A percentile compares a stretch with the other conserved stretches of the same genome.
phyloP scores from a whole-genome alignment of 768 basidiomycete species.

The Dioszegia aurantiaca region DNA sequence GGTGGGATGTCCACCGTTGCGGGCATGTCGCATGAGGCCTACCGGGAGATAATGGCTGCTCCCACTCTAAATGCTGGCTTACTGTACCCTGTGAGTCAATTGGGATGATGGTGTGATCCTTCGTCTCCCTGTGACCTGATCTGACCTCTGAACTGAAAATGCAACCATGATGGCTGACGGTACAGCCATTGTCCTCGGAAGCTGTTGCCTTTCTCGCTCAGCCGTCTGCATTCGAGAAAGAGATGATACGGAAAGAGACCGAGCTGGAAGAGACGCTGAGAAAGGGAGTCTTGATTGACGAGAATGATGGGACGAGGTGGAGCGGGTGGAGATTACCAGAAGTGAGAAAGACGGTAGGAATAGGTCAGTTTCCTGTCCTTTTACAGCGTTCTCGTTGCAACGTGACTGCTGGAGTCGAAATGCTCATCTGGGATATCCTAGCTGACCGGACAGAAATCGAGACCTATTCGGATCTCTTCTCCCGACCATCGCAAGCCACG shows the following conservation, averaged over 20 bases:
- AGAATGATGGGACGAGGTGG: conserved; percentile 7
- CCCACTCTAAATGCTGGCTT: conserved; percentile 26
- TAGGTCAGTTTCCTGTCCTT: conserved; percentile 28
- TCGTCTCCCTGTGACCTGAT: no score
- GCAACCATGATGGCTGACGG: conserved; percentile 1
- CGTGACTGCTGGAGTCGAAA: no score
- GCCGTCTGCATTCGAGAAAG: conserved; percentile 26
- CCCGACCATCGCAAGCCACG: conserved; percentile 12
- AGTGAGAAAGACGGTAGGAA: conserved; percentile 36
- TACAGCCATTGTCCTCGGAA: conserved; percentile 30
- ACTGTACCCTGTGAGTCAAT: conserved; percentile 40
- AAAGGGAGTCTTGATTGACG: conserved; percentile 14
- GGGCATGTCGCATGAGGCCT: conserved; percentile 12
- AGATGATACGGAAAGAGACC: conserved; percentile 22
- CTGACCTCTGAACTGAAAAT: no score
- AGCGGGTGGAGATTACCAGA: conserved; percentile 31
- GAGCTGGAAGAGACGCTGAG: conserved; percentile 23
- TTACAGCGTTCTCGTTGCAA: neutral
- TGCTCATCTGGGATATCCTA: neutral
- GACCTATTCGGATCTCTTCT: conserved; percentile 35
- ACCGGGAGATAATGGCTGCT: conserved; percentile 22
- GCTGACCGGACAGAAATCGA: conserved; percentile 38
- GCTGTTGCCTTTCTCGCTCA: conserved; percentile 25
- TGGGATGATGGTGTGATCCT: no score
- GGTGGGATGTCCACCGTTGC: conserved; percentile 13